These are phyloP conservation scores for Tillandsia leiboldiana DNA, from an alignment of 176 grass and related monocot species.

Conservation along the genomic window DNA sequence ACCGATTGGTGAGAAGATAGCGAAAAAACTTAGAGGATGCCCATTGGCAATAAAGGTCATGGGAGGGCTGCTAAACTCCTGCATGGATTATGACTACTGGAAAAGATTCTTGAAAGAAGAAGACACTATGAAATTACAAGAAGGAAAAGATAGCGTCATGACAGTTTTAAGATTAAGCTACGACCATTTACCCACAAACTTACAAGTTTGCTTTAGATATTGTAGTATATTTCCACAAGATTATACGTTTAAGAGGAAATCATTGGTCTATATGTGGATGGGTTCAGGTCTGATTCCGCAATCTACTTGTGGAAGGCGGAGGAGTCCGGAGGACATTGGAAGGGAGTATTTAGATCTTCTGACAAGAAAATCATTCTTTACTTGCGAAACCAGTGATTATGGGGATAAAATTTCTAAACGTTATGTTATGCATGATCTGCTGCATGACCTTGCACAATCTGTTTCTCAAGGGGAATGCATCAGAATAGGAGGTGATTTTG, in stretches of 20 bases:
- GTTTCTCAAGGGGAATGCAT: conserved; percentile 19
- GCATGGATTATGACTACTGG: conserved; percentile 5
- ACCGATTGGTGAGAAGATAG: conserved; percentile 3
- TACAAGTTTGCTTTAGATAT: conserved; percentile 25
- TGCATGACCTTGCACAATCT: conserved; percentile 18
- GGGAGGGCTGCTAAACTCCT: conserved; percentile 9
- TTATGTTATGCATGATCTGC: conserved; percentile 19
- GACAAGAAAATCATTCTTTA: too few relatives aligned
- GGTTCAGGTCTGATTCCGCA: conserved; percentile 13
- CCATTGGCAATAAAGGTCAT: conserved; percentile 23
- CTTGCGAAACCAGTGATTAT: background rate
- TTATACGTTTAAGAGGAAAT: background rate
- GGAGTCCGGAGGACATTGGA: conserved; percentile 12
- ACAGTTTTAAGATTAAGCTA: conserved; percentile 25
- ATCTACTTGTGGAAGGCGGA: background rate
- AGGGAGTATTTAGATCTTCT: conserved; percentile 9
- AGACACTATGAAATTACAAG: conserved; percentile 8
- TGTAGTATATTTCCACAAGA: conserved; percentile 21
- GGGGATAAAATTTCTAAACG: too few relatives aligned
- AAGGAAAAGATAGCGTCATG: conserved; percentile 9
- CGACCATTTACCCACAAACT: conserved; percentile 12
- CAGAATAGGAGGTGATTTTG: background rate
- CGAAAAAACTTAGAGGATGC: conserved; percentile 7
- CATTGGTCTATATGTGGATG: conserved; percentile 16
- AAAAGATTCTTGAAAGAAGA: background rate